phyloP scores from a whole-genome alignment of 2,329 filamentous ascomycete genomes.

The Fusarium albidum region DNA sequence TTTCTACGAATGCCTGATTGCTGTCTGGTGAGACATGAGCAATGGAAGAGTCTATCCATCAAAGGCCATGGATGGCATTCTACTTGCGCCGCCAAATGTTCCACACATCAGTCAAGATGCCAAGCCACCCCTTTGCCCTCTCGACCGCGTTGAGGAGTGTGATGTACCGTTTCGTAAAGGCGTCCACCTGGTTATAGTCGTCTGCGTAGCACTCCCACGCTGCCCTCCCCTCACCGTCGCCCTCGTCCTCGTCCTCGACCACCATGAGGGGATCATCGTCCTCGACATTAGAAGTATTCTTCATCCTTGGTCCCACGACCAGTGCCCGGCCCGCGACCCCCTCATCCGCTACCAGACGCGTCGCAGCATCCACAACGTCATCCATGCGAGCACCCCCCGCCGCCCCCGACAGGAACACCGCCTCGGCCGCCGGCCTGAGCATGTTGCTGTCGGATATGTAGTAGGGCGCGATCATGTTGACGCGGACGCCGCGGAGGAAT shows the following conservation, averaged over 20 bases:
- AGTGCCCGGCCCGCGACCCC: constrained; percentile 65
- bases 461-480: constrained; percentile 74
- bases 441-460: constrained; percentile 68
- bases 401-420: constrained; percentile 62
- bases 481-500: constrained; percentile 58
- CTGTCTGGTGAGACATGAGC: too few species aligned
- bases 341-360: constrained; percentile 67
- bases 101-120: constrained; percentile 48
- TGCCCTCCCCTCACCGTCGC: constrained; percentile 51
- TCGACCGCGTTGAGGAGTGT: constrained; percentile 61
- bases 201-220: constrained; percentile 70
- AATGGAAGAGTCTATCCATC: too few species aligned
- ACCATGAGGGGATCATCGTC: constrained; percentile 42
- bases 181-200: constrained; percentile 64
- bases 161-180: constrained; percentile 63
- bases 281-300: constrained; percentile 38
- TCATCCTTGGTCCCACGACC: constrained; percentile 63
- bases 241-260: constrained; percentile 46
- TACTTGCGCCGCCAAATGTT: constrained; percentile 35
- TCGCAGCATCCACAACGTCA: constrained; percentile 71
- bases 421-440: constrained; percentile 56
- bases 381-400: constrained; percentile 58
- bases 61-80: neutral
- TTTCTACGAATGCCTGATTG: too few species aligned
- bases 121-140: constrained; percentile 61